Percentiles rank a stretch among this genome's conserved stretches.
phyloP scores from a whole-genome alignment of 257 asterid species.

The Eustoma russellianum region DNA sequence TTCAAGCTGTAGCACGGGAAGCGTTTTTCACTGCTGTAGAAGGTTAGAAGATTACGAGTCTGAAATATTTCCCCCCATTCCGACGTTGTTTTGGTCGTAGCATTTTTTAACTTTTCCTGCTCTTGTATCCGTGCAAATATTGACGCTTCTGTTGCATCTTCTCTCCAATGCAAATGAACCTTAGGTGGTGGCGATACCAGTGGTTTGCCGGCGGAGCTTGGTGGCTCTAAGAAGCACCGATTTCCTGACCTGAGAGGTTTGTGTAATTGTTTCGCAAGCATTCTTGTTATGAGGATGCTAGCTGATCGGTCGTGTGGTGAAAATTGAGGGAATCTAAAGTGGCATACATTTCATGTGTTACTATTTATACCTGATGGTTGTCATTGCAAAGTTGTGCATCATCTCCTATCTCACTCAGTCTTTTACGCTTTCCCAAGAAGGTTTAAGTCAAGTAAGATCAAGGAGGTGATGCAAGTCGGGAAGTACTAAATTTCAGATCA shows the following conservation, averaged over 20 bases:
- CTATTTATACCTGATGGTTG: background rate
- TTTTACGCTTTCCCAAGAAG: no score
- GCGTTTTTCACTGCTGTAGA: slow-evolving; percentile 68
- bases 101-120: background rate
- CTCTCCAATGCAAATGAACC: background rate
- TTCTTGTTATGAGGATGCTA: no score
- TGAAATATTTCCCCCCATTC: background rate
- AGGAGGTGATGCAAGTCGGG: no score
- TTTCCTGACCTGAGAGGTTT: slow-evolving; percentile 68
- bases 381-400: background rate
- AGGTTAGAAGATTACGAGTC: slow-evolving; percentile 24
- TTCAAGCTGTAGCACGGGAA: slow-evolving; percentile 81
- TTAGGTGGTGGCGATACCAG: slow-evolving; percentile 35
- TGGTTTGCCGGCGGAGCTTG: slow-evolving; percentile 36
- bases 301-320: background rate
- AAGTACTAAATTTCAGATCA: no score
- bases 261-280: background rate
- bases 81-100: background rate
- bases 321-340: no score
- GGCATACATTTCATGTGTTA: background rate
- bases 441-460: no score
- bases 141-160: background rate
- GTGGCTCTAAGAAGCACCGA: slow-evolving; percentile 42
- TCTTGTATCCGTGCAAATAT: background rate
- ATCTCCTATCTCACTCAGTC: no score